Evolutionary conservation across 176 grass and related monocot genomes (phyloP).

Genomic region (Ensete ventricosum): DNA sequence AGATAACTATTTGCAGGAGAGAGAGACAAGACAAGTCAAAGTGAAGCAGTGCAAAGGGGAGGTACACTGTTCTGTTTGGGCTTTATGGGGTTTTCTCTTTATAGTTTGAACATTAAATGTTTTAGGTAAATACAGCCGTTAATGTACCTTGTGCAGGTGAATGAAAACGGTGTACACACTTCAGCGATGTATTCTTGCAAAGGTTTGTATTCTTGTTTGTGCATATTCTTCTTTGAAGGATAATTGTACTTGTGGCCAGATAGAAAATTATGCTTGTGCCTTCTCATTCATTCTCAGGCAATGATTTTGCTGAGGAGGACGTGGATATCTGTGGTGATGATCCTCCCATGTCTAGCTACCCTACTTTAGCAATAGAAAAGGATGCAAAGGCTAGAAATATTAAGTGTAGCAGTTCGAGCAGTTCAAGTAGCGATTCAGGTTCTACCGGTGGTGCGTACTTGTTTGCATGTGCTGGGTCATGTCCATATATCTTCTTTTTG

Average conservation of each 20-base stretch:
- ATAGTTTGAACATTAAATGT: no score
- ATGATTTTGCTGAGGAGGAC: slow-evolving; percentile 72
- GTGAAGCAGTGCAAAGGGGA: no score
- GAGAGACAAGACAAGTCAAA: slow-evolving; percentile 24
- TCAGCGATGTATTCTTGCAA: slow-evolving; percentile 54
- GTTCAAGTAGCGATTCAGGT: slow-evolving; percentile 69
- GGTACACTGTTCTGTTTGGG: no score
- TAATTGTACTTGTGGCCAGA: slow-evolving; percentile 13
- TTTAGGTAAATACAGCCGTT: no score
- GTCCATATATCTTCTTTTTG: background rate
- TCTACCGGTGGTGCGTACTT: slow-evolving; percentile 74
- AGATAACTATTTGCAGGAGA: slow-evolving; percentile 60
- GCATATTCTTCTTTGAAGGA: background rate
- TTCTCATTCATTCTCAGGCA: slow-evolving; percentile 9
- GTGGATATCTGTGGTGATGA: slow-evolving; percentile 91
- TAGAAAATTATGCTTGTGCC: background rate
- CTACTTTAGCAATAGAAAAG: slow-evolving; percentile 56
- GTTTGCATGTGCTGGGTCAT: background rate
- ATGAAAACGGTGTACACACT: slow-evolving; percentile 73
- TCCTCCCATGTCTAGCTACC: slow-evolving; percentile 42
- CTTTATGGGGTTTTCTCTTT: no score
- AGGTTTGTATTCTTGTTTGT: slow-evolving; percentile 35
- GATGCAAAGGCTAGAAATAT: slow-evolving; percentile 42
- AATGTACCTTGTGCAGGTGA: background rate
- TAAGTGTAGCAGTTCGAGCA: slow-evolving; percentile 62